These are phyloP conservation scores for Trichoderma asperellum DNA, from an alignment of 2,329 filamentous ascomycete genomes.

Conservation along the genomic window DNA sequence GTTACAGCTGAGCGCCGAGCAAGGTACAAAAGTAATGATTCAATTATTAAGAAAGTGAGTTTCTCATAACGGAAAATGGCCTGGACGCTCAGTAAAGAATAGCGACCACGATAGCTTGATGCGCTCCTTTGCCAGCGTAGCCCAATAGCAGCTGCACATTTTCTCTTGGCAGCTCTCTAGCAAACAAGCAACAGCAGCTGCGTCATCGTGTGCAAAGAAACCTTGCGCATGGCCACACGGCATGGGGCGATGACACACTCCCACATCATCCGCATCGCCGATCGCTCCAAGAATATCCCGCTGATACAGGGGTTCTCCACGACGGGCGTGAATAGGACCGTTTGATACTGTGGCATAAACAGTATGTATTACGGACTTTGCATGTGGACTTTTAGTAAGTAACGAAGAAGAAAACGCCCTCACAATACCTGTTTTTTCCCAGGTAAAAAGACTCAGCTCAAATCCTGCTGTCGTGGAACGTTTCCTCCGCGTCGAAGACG, in stretches of 20 bases:
- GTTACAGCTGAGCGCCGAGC: neutral
- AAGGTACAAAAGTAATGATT: too few relatives aligned
- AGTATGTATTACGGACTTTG: neutral
- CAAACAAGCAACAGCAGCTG: neutral
- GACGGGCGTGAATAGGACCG: neutral
- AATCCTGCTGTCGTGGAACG: neutral
- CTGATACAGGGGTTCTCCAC: slow-evolving; percentile 13
- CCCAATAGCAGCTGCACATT: neutral
- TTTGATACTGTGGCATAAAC: neutral
- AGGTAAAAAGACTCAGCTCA: neutral
- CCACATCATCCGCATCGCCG: slow-evolving; percentile 16
- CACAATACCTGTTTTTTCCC: neutral
- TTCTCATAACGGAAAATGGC: neutral
- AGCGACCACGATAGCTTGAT: neutral
- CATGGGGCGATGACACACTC: neutral
- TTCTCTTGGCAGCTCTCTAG: neutral
- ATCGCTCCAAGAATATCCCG: slow-evolving; percentile 7
- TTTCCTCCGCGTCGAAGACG: slow-evolving; percentile 1
- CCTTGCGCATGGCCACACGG: neutral
- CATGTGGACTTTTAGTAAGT: neutral
- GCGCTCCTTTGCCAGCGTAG: neutral
- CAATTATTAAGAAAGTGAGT: neutral
- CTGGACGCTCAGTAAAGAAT: neutral
- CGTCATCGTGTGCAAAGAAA: slow-evolving; percentile 22
- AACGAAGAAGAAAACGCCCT: too few relatives aligned